A percentile compares a stretch with the other conserved stretches of the same genome.
phyloP scores from a whole-genome alignment of 1,139 yeast species.

The Saccharomyces hybrid region DNA sequence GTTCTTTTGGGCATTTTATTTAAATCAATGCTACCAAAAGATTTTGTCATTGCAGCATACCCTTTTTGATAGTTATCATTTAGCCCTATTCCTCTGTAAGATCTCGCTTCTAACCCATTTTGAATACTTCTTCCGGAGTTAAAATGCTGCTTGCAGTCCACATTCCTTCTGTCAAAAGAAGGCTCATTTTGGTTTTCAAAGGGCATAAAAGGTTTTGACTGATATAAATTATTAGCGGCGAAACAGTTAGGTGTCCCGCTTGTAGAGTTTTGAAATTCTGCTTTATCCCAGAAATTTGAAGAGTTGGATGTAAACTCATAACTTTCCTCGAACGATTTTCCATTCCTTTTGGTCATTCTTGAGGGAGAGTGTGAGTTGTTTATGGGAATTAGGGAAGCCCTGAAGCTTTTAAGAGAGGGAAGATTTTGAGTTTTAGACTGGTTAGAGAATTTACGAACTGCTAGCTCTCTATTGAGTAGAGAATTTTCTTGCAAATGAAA shows the following conservation, averaged over 20 bases:
- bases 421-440: no score
- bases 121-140: not conserved
- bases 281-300: not conserved
- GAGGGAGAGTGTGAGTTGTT: no score
- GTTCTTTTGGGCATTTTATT: not conserved
- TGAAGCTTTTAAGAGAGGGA: no score
- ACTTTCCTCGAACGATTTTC: not conserved
- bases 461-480: not conserved
- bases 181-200: not conserved
- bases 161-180: not conserved
- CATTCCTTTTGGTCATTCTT: no score
- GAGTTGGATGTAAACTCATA: not conserved
- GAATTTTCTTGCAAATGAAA: not conserved
- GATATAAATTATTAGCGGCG: not conserved
- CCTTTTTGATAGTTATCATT: not conserved
- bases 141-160: not conserved
- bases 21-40: not conserved
- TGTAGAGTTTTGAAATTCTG: not conserved
- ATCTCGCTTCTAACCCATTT: not conserved
- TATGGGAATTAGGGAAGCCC: no score
- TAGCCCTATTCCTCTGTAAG: not conserved
- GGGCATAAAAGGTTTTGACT: not conserved
- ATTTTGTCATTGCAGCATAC: not conserved
- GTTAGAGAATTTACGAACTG: not conserved
- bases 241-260: not conserved